phyloP scores from a whole-genome alignment of 352 stramenopile genomes.

The Pythium plurisporium region DNA sequence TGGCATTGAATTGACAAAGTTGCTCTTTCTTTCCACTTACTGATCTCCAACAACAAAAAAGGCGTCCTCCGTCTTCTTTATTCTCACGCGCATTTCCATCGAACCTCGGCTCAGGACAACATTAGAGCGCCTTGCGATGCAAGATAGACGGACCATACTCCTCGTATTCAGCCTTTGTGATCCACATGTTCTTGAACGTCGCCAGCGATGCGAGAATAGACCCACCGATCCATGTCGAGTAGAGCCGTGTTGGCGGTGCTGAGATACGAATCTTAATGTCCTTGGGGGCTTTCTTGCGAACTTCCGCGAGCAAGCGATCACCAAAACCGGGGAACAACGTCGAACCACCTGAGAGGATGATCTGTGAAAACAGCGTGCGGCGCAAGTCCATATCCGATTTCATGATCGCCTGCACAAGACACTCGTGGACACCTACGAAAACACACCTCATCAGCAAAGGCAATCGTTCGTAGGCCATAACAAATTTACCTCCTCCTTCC shows the following conservation, averaged over 20 bases:
- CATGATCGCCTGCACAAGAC: conserved; percentile 92
- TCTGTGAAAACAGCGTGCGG: conserved; percentile 91
- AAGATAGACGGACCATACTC: conserved; percentile 96
- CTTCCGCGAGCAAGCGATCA: conserved; percentile 92
- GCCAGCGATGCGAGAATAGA: conserved; percentile 96
- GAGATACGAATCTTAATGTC: conserved; percentile 96
- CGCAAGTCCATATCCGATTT: conserved; percentile 97
- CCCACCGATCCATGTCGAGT: conserved; percentile 97
- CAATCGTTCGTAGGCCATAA: background rate
- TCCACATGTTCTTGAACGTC: conserved; percentile 99
- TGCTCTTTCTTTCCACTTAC: too few species aligned
- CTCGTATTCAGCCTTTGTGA: conserved; percentile 98
- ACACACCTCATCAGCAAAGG: background rate
- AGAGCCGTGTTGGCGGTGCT: conserved; percentile 92
- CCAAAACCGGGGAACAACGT: conserved; percentile 95
- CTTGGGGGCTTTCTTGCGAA: conserved; percentile 87
- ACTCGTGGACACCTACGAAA: conserved; percentile 73
- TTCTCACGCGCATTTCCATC: background rate
- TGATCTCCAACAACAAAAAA: too few species aligned
- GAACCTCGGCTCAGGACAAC: background rate
- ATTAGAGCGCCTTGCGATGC: conserved; percentile 92
- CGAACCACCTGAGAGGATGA: conserved; percentile 93
- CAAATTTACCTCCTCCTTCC: conserved; percentile 38
- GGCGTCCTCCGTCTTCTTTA: background rate
- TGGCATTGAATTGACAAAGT: too few species aligned